phyloP scores from a whole-genome alignment of 257 asterid species.

The Rubia yunnanensis region DNA sequence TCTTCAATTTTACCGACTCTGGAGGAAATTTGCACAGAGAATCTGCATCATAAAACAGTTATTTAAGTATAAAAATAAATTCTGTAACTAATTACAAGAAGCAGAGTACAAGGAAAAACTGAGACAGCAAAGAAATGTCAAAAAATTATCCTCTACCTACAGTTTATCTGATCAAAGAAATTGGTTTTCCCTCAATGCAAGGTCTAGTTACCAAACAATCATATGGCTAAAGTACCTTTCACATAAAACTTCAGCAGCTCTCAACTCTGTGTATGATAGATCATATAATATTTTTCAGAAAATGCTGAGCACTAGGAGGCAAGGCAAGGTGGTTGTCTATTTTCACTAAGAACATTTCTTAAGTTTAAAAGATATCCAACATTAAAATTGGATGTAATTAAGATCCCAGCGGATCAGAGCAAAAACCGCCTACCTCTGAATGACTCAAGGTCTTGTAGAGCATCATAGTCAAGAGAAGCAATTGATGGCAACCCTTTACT shows the following conservation, averaged over 20 bases:
- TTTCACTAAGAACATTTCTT: not conserved
- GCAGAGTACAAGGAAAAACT: not conserved
- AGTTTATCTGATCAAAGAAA: not conserved
- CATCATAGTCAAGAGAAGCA: conserved; percentile 73
- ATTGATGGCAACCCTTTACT: conserved; percentile 82
- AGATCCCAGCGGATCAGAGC: conserved; percentile 3
- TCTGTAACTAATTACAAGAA: conserved; percentile 1
- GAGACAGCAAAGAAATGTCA: not conserved
- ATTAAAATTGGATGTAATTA: not conserved
- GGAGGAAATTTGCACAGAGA: conserved; percentile 88
- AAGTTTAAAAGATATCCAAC: not conserved
- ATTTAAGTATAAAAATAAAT: conserved; percentile 8
- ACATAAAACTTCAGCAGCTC: not conserved
- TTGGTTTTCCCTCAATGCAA: not conserved
- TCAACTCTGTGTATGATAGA: not conserved
- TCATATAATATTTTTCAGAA: not conserved
- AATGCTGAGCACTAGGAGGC: not conserved
- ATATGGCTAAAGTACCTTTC: not conserved
- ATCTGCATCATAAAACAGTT: conserved; percentile 42
- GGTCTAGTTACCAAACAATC: not conserved
- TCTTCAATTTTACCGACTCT: conserved; percentile 58
- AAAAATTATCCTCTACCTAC: not conserved
- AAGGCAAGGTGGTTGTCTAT: not conserved
- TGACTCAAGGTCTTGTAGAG: conserved; percentile 77
- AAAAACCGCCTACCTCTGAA: conserved; percentile 66